phyloP scores from a whole-genome alignment of 108 stramenopile genomes.

The Cyclotella sp. region DNA sequence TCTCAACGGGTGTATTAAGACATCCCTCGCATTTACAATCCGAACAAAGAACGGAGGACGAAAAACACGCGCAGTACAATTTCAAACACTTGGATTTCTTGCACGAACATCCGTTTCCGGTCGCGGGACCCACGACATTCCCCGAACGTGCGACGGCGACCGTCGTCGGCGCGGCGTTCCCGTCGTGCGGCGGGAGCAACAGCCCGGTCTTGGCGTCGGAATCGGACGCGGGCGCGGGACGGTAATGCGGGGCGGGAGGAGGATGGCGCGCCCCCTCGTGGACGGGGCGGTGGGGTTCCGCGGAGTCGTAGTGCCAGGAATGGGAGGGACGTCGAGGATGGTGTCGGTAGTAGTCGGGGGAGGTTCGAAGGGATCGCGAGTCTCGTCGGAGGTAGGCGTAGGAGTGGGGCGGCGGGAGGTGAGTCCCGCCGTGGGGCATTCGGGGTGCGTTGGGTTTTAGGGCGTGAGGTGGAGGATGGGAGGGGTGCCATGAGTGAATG shows the following conservation, averaged over 20 bases:
- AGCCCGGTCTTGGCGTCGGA: neutral
- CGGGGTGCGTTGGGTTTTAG: too few relatives aligned
- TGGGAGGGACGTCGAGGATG: constrained; percentile 17
- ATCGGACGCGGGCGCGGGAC: neutral
- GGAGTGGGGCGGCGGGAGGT: neutral
- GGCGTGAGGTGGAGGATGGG: constrained; percentile 5
- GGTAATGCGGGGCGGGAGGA: neutral
- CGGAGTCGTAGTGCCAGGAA: neutral
- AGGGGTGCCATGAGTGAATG: constrained; percentile 48
- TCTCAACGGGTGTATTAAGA: constrained; percentile 65
- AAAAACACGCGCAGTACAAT: constrained; percentile 91
- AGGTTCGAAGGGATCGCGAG: too few relatives aligned
- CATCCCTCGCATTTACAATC: constrained; percentile 78
- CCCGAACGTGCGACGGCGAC: neutral
- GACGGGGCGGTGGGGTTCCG: too few relatives aligned
- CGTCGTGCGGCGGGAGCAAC: neutral
- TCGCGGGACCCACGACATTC: neutral
- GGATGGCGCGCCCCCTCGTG: neutral
- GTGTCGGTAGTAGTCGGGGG: too few relatives aligned
- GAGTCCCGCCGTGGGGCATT: too few relatives aligned
- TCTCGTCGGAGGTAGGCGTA: neutral
- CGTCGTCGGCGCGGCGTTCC: neutral
- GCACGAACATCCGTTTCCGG: constrained; percentile 39
- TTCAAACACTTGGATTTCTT: constrained; percentile 78
- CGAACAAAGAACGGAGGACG: constrained; percentile 67